Percentiles rank a stretch among this genome's conserved stretches.
Evolutionary conservation across 129 eudicot species (phyloP).

Genomic region (Lactuca saligna): DNA sequence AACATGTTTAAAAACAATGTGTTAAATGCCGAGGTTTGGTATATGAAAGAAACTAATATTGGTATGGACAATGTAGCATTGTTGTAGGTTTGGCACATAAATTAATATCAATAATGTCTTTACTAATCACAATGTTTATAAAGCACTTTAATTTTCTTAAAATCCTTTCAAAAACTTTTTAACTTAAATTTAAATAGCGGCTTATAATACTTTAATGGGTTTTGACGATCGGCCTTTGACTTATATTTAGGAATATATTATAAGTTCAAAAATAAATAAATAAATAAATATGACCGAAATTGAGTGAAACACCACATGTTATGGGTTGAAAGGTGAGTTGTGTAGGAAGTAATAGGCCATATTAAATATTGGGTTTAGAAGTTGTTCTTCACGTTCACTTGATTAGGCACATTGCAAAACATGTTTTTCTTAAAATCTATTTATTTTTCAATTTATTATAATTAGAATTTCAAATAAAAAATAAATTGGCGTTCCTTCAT

Average conservation of each 20-base stretch:
- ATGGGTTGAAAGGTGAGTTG: slow-evolving; percentile 13
- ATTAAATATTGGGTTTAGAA: slow-evolving; percentile 10
- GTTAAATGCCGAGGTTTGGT: slow-evolving; percentile 22
- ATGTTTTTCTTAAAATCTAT: neutral
- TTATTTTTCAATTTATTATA: neutral
- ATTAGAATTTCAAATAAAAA: neutral
- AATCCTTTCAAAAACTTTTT: no score
- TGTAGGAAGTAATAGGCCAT: neutral
- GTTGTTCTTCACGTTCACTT: neutral
- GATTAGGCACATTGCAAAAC: neutral
- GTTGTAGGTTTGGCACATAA: slow-evolving; percentile 20
- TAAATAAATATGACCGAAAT: neutral
- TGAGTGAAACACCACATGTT: neutral
- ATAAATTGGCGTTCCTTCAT: neutral
- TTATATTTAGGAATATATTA: no score
- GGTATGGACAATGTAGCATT: slow-evolving; percentile 5
- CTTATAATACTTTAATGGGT: no score
- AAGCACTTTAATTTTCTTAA: neutral
- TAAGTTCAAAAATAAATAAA: no score
- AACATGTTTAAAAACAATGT: slow-evolving; percentile 11
- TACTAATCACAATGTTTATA: neutral
- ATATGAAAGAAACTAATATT: slow-evolving; percentile 14
- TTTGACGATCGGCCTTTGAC: no score
- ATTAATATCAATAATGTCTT: neutral
- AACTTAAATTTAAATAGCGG: neutral